Evolutionary conservation across 176 grass and related monocot species (phyloP).

Genomic region (Aegilops tauschii): DNA sequence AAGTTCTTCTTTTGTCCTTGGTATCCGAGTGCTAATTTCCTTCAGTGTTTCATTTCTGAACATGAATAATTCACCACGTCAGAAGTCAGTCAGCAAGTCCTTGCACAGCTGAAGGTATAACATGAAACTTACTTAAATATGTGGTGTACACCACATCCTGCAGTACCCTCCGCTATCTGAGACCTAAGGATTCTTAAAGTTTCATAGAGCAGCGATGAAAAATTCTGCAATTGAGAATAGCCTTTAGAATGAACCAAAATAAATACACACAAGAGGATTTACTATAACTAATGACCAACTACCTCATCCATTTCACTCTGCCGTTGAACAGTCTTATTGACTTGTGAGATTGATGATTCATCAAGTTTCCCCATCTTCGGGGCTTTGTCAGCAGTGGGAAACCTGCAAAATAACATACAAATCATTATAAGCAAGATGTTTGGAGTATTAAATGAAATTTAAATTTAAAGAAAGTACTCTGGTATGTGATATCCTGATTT

Average conservation of each 20-base stretch:
- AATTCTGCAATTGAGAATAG: conserved; percentile 39
- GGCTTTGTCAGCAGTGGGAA: conserved; percentile 52
- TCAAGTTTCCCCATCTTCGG: conserved; percentile 59
- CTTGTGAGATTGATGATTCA: conserved; percentile 24
- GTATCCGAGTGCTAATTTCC: conserved; percentile 63
- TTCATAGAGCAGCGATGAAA: conserved; percentile 33
- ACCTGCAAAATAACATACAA: conserved; percentile 41
- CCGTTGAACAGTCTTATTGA: conserved; percentile 30
- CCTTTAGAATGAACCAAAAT: conserved; percentile 3
- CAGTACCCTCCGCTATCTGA: conserved; percentile 36
- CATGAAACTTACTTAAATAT: conserved; percentile 52
- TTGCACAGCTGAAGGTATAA: background rate
- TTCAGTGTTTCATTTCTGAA: conserved; percentile 72
- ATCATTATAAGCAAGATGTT: background rate
- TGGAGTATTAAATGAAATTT: background rate
- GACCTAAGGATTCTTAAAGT: conserved; percentile 37
- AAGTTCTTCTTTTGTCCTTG: conserved; percentile 88
- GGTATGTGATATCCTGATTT: background rate
- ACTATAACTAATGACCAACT: conserved; percentile 5
- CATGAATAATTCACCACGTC: conserved; percentile 11
- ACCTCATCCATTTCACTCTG: conserved; percentile 56
- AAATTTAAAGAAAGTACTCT: background rate
- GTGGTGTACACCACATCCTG: conserved; percentile 48
- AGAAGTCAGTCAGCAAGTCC: background rate
- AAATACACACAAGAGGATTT: background rate